These are phyloP conservation scores for Dichomitus squalens DNA, from an alignment of 1,284 basidiomycete genomes.

Conservation along the genomic window DNA sequence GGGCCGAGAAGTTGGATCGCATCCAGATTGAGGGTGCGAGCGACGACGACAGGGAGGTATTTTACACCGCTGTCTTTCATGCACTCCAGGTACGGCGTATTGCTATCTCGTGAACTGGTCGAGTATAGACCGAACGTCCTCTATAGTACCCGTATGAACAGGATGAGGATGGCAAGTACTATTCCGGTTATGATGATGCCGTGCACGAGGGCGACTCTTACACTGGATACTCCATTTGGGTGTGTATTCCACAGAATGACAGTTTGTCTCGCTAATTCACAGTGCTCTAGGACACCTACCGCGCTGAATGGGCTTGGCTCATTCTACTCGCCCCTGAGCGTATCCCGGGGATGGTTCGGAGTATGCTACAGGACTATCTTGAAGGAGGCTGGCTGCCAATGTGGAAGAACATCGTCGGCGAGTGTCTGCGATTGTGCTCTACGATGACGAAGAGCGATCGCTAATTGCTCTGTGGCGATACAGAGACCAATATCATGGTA, in stretches of 20 bases:
- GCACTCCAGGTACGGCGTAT: constrained; percentile 53
- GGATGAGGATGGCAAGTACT: constrained; percentile 70
- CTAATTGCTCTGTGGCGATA: background rate
- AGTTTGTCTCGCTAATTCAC: background rate
- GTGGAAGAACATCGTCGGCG: constrained; percentile 88
- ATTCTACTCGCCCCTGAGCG: constrained; percentile 79
- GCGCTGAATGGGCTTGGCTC: constrained; percentile 79
- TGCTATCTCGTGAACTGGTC: constrained; percentile 2
- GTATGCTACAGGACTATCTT: constrained; percentile 80
- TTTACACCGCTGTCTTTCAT: constrained; percentile 74
- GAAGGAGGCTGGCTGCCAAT: constrained; percentile 86
- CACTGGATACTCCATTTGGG: constrained; percentile 86
- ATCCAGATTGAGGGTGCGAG: constrained; percentile 60
- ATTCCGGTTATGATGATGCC: constrained; percentile 72
- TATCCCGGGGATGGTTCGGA: constrained; percentile 73
- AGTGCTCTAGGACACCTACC: constrained; percentile 69
- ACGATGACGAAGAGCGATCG: background rate
- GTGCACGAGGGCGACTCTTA: constrained; percentile 71
- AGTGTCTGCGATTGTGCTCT: background rate
- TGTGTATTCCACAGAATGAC: constrained; percentile 30
- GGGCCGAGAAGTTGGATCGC: constrained; percentile 74
- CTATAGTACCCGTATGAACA: constrained; percentile 79
- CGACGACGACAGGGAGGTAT: constrained; percentile 53
- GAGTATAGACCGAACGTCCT: constrained; percentile 12
- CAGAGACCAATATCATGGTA: constrained; percentile 76